These are phyloP conservation scores for Fusarium mundagurra DNA, from an alignment of 2,329 filamentous ascomycete species.

Conservation along the genomic window DNA sequence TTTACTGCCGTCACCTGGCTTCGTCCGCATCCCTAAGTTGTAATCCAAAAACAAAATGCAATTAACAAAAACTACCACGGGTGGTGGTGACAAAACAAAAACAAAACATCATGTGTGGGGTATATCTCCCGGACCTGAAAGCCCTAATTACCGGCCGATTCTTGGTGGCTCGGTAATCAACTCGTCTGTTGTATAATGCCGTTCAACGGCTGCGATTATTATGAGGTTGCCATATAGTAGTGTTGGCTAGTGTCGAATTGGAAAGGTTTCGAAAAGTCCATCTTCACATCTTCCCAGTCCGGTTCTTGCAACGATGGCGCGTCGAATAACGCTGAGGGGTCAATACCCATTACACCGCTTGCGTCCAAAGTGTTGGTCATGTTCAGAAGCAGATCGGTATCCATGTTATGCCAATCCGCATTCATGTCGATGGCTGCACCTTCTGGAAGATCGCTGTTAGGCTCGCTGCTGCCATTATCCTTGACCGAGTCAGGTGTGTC, in stretches of 20 bases:
- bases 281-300: slow-evolving; percentile 61
- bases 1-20: slow-evolving; percentile 14
- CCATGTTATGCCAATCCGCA: slow-evolving; percentile 59
- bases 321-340: slow-evolving; percentile 46
- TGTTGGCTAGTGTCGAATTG: slow-evolving; percentile 56
- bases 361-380: slow-evolving; percentile 49
- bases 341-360: slow-evolving; percentile 18
- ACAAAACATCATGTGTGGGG: slow-evolving; percentile 38
- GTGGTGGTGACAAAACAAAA: slow-evolving; percentile 16
- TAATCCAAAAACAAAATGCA: slow-evolving; percentile 28
- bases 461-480: slow-evolving; percentile 67
- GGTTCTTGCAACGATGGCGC: slow-evolving; percentile 33
- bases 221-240: slow-evolving; percentile 48
- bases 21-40: background rate
- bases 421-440: slow-evolving; percentile 63
- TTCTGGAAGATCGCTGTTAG: slow-evolving; percentile 70
- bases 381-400: slow-evolving; percentile 56
- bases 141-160: slow-evolving; percentile 24
- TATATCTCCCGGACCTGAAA: slow-evolving; percentile 44
- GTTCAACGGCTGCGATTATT: slow-evolving; percentile 6
- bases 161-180: background rate
- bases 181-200: background rate
- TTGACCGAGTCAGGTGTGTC: slow-evolving; percentile 73
- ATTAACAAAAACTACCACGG: slow-evolving; percentile 13
- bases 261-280: slow-evolving; percentile 64